Evolutionary conservation across 1,284 basidiomycete species (phyloP).

Genomic region (Gymnopus androsaceus): DNA sequence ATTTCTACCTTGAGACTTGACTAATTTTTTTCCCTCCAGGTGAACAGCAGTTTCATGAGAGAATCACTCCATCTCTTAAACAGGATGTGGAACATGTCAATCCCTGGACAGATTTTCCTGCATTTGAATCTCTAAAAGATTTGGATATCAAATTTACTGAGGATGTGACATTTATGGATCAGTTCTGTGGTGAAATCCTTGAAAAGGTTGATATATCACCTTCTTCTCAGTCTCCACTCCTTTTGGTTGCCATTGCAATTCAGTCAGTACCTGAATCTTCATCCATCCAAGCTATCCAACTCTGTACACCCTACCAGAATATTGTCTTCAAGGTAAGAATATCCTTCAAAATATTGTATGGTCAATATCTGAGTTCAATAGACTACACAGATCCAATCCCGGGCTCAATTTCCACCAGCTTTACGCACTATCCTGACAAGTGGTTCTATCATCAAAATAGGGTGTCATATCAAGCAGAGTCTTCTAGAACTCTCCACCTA

Average conservation of each 20-base stretch:
- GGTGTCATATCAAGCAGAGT: background rate
- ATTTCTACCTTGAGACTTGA: background rate
- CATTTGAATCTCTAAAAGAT: background rate
- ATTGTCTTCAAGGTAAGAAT: background rate
- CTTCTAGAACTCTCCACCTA: background rate
- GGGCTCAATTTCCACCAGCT: background rate
- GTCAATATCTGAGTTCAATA: too few species aligned
- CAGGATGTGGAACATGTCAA: slow-evolving; percentile 1
- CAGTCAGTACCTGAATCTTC: background rate
- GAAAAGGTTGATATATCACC: background rate
- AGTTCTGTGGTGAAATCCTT: background rate
- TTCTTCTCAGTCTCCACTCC: background rate
- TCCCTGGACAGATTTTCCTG: background rate
- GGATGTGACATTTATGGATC: background rate
- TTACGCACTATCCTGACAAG: background rate
- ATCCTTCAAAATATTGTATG: background rate
- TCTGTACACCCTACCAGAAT: background rate
- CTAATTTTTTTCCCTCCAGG: background rate
- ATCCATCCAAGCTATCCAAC: background rate
- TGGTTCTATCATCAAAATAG: background rate
- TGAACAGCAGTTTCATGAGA: slow-evolving; percentile 8
- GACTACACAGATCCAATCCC: too few species aligned
- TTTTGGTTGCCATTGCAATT: background rate
- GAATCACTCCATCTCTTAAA: background rate
- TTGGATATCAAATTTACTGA: background rate